phyloP scores from a whole-genome alignment of 345 rosid species.

The Gossypium mustelinum region DNA sequence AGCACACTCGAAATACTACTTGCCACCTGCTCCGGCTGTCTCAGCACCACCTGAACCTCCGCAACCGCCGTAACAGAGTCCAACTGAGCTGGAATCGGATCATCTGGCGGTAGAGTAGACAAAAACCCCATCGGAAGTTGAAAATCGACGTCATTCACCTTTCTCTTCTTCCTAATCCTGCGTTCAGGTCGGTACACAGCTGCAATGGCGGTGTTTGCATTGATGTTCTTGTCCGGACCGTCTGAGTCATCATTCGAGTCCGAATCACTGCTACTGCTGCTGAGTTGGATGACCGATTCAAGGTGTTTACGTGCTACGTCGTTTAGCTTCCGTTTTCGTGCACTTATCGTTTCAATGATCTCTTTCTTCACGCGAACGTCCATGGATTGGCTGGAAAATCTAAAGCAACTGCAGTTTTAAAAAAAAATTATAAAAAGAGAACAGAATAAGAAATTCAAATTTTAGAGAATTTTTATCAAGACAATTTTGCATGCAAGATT shows the following conservation, averaged over 20 bases:
- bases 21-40: neutral
- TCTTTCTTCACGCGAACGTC: slow-evolving; percentile 45
- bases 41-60: slow-evolving; percentile 2
- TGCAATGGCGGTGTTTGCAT: neutral
- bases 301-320: slow-evolving; percentile 13
- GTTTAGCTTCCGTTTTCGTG: slow-evolving; percentile 6
- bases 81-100: slow-evolving; percentile 2
- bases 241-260: slow-evolving; percentile 37
- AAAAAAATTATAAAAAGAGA: neutral
- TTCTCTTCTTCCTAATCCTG: slow-evolving; percentile 18
- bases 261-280: slow-evolving; percentile 52
- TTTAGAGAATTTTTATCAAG: neutral
- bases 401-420: neutral
- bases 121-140: slow-evolving; percentile 46
- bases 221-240: slow-evolving; percentile 1
- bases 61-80: neutral
- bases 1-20: slow-evolving; percentile 15
- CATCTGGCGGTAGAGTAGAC: slow-evolving; percentile 31
- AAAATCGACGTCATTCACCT: slow-evolving; percentile 27
- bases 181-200: slow-evolving; percentile 12
- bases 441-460: neutral
- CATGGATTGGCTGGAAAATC: slow-evolving; percentile 24
- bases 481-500: neutral
- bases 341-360: slow-evolving; percentile 18
- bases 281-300: slow-evolving; percentile 47